Conservation (phyloP, 73 alveolate species). For the Symbiodinium natans region DNA sequence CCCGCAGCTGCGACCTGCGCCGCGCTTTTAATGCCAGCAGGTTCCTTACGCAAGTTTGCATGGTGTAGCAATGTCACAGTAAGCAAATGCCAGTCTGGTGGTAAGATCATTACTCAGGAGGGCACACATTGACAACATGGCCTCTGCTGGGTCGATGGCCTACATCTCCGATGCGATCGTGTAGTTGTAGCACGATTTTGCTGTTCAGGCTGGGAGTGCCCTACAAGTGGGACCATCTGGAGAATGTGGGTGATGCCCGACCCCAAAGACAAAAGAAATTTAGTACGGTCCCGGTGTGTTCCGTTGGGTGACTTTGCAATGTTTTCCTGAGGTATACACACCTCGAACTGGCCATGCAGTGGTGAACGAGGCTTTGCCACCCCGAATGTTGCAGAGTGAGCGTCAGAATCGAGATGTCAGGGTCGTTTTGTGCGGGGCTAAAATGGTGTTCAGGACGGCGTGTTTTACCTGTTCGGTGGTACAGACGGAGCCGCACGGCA, state of each 20-base stretch:
- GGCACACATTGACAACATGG: background rate
- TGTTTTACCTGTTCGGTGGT: slow-evolving; percentile 89
- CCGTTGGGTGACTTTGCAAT: background rate
- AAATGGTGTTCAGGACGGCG: slow-evolving; percentile 25
- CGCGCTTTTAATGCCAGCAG: background rate
- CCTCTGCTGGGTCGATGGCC: background rate
- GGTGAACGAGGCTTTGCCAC: slow-evolving; percentile 27
- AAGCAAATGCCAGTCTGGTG: background rate
- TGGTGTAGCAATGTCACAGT: background rate
- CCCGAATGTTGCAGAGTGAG: background rate
- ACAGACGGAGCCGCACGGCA: slow-evolving; percentile 94
- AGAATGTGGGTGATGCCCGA: slow-evolving; percentile 56
- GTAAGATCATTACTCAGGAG: background rate
- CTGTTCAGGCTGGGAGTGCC: slow-evolving; percentile 19
- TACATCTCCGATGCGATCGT: background rate
- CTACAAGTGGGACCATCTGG: slow-evolving; percentile 87
- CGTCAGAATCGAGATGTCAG: background rate
- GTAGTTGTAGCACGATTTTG: too few species aligned
- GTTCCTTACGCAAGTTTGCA: background rate
- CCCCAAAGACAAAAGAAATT: background rate
- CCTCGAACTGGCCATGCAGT: slow-evolving; percentile 94
- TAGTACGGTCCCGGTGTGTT: background rate
- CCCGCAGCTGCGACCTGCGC: background rate
- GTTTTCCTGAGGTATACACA: slow-evolving; percentile 35
- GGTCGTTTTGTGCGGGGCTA: background rate